Base-by-base conservation (phyloP, 768 basidiomycete species). In the Phylloporus sp. region DNA sequence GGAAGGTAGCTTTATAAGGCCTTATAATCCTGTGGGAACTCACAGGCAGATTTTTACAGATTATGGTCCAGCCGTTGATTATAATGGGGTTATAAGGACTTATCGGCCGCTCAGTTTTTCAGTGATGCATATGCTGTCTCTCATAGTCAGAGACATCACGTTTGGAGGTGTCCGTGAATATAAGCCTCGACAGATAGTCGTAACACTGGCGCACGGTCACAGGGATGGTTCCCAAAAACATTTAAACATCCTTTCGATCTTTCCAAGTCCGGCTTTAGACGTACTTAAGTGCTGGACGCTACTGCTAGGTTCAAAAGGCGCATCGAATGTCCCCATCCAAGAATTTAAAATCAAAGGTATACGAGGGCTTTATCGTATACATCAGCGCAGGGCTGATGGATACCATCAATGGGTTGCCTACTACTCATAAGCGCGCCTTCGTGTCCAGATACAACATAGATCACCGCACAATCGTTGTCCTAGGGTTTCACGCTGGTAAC, bases 231-330 rank as follows among this genome's bases (percentile, higher is more conserved):
- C 86, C 93, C 41, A 84, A n/a, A n/a, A n/a, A n/a, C n/a, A n/a
- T n/a, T n/a, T n/a, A n/a, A 86, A 72, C 92, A 97, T 66, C 95
- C 95, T 1, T 93, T 95, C 62, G 95, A 97, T 70, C 80, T 98
- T 29, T 87, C 92, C 50, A 97, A 73, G 95, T 97, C 52, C 81
- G 95, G 44, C 77, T 98, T 36, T 95, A 98, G 69, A 81, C n/a
- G n/a, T n/a, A n/a, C 90, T 2, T 95, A 97, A 63, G 85, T 95
- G 12, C 76, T 95, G 48, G 83, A 88, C 55, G 72, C 80, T 11
- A 73, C 80, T 13, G 72, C 71, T 46, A 80, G 84, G 16, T 98
- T 93, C 72, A 83, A 74, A 13, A 95, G 95, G 0, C 94, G 94
- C 0, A 60, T 92, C 53, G 91, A 98, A 69, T 95, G 94, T 68